These are phyloP conservation scores for Rasamsonia emersonii DNA, from an alignment of 2,329 filamentous ascomycete species.

Conservation along the genomic window DNA sequence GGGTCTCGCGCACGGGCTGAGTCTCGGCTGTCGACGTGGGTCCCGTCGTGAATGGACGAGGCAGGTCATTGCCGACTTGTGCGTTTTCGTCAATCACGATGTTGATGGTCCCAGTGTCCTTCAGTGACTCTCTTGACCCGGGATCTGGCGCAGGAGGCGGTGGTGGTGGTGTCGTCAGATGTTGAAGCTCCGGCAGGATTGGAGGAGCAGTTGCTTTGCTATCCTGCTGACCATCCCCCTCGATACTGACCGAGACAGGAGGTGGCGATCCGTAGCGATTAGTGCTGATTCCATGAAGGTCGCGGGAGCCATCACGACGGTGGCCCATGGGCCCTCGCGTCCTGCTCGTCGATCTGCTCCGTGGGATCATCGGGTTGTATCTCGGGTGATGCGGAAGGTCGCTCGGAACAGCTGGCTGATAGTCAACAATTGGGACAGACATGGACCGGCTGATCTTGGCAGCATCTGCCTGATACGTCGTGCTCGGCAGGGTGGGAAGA, in stretches of 20 bases:
- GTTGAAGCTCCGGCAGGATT: conserved; percentile 53
- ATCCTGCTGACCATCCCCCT: conserved; percentile 28
- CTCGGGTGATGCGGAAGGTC: conserved; percentile 33
- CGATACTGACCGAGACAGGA: conserved; percentile 44
- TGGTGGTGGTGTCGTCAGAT: conserved; percentile 47
- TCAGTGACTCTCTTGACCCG: conserved; percentile 19
- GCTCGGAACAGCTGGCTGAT: conserved; percentile 16
- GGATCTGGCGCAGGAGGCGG: conserved; percentile 38
- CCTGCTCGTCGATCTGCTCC: conserved; percentile 34
- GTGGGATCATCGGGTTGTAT: conserved; percentile 31
- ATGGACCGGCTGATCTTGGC: conserved; percentile 31
- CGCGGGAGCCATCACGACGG: conserved; percentile 21
- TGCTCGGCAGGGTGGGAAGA: conserved; percentile 32
- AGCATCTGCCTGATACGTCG: conserved; percentile 29
- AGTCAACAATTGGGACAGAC: conserved; percentile 28
- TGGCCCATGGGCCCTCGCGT: conserved; percentile 20
- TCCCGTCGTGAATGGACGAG: conserved; percentile 29
- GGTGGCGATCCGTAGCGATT: conserved; percentile 24
- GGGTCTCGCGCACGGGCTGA: conserved; percentile 20
- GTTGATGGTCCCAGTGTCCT: conserved; percentile 32
- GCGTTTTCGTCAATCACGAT: conserved; percentile 34
- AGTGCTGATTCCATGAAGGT: conserved; percentile 16
- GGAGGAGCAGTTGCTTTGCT: conserved; percentile 31
- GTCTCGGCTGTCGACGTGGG: conserved; percentile 21
- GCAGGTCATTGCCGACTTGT: conserved; percentile 24